These are phyloP conservation scores for Colletotrichum sp. DNA, from an alignment of 2,329 filamentous ascomycete genomes.

Conservation along the genomic window DNA sequence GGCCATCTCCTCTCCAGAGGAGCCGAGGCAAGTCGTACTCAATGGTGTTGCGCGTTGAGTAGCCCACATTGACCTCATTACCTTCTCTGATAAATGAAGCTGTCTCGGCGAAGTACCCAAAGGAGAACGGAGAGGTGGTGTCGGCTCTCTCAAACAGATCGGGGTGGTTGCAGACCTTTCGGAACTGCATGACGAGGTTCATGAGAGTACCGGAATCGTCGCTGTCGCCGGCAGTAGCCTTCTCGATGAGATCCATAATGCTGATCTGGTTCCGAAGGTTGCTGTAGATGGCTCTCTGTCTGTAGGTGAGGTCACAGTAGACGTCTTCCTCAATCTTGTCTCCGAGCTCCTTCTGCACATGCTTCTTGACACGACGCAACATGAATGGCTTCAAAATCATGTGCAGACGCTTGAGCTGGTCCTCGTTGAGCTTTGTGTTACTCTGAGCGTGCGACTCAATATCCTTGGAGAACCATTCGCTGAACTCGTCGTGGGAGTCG, in stretches of 20 bases:
- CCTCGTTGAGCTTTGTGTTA: slow-evolving; percentile 99
- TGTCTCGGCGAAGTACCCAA: slow-evolving; percentile 90
- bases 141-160: slow-evolving; percentile 96
- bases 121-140: slow-evolving; percentile 83
- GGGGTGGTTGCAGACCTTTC: slow-evolving; percentile 98
- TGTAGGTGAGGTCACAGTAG: slow-evolving; percentile 95
- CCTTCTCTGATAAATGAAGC: slow-evolving; percentile 95
- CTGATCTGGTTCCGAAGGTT: slow-evolving; percentile 97
- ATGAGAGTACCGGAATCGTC: slow-evolving; percentile 95
- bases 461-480: slow-evolving; percentile 93
- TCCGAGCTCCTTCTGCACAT: slow-evolving; percentile 97
- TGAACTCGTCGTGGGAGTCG: slow-evolving; percentile 91
- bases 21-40: slow-evolving; percentile 83
- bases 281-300: slow-evolving; percentile 91
- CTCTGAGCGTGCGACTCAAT: slow-evolving; percentile 98
- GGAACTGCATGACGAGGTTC: slow-evolving; percentile 99
- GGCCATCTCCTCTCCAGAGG: slow-evolving; percentile 81
- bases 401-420: slow-evolving; percentile 93
- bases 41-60: slow-evolving; percentile 86
- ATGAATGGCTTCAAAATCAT: slow-evolving; percentile 99
- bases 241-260: slow-evolving; percentile 98
- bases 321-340: slow-evolving; percentile 98
- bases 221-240: slow-evolving; percentile 92
- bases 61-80: slow-evolving; percentile 76
- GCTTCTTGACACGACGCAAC: slow-evolving; percentile 99